A percentile compares a stretch with the other conserved stretches of the same genome.
Evolutionary conservation across 2,329 filamentous ascomycete species (phyloP).

Genomic region (Lecanicillium sp.): DNA sequence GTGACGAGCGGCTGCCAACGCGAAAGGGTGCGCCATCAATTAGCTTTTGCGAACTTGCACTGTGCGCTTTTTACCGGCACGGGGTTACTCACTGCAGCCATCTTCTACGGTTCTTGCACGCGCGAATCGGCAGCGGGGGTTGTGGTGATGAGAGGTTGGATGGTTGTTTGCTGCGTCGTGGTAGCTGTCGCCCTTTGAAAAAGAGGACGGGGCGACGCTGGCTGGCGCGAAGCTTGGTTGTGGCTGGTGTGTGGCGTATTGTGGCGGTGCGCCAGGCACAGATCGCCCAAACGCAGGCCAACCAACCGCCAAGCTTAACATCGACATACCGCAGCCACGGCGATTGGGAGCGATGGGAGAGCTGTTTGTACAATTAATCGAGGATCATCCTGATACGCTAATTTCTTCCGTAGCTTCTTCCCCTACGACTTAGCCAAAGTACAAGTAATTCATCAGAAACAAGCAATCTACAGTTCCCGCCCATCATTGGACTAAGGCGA

Average conservation of each 20-base stretch:
- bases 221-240: slow-evolving; percentile 3
- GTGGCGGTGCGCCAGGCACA: slow-evolving; percentile 8
- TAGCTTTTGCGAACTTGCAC: slow-evolving; percentile 9
- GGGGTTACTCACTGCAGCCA: slow-evolving; percentile 42
- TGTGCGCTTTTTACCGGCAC: neutral
- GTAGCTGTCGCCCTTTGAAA: slow-evolving; percentile 8
- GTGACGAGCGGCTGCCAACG: slow-evolving; percentile 54
- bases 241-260: slow-evolving; percentile 7
- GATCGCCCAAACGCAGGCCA: no score
- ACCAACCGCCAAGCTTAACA: no score
- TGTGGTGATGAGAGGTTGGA: slow-evolving; percentile 1
- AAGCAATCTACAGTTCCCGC: no score
- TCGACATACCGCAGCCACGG: no score
- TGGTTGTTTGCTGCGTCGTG: neutral
- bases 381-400: no score
- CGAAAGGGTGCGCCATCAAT: no score
- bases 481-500: no score
- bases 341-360: no score
- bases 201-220: slow-evolving; percentile 1
- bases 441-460: no score
- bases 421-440: no score
- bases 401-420: no score
- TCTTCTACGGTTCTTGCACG: slow-evolving; percentile 25
- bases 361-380: no score
- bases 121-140: slow-evolving; percentile 7